phyloP scores from a whole-genome alignment of 495 filamentous ascomycete genomes.

The Annulohypoxylon maeteangense region DNA sequence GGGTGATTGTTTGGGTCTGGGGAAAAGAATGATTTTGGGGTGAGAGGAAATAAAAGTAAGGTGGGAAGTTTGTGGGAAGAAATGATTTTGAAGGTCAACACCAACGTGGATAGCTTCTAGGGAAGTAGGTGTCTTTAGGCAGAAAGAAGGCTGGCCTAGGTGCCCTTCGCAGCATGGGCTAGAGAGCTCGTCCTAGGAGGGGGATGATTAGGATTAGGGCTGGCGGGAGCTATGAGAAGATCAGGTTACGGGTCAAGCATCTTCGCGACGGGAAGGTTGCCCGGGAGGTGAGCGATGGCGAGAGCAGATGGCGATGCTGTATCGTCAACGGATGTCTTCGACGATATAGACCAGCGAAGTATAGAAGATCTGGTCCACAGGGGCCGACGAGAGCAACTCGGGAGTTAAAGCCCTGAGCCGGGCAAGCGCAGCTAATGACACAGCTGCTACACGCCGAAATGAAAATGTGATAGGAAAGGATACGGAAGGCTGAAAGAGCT shows the following conservation, averaged over 20 bases:
- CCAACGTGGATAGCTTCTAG: neutral
- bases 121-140: neutral
- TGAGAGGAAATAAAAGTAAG: neutral
- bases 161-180: neutral
- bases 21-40: neutral
- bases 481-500: neutral
- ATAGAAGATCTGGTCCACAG: neutral
- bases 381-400: neutral
- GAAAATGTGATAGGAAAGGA: neutral
- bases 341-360: neutral
- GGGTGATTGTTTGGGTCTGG: neutral
- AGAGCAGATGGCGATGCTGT: neutral
- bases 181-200: neutral
- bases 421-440: neutral
- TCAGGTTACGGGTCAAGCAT: neutral
- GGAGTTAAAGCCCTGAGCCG: neutral
- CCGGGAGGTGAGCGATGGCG: neutral
- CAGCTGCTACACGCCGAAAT: neutral
- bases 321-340: neutral
- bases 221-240: neutral
- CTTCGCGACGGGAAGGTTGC: neutral
- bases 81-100: neutral
- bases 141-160: neutral
- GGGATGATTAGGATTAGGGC: neutral
- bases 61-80: neutral